Evolutionary conservation across 2,329 filamentous ascomycete species (phyloP).

Genomic region (Aspergillus alliaceus): DNA sequence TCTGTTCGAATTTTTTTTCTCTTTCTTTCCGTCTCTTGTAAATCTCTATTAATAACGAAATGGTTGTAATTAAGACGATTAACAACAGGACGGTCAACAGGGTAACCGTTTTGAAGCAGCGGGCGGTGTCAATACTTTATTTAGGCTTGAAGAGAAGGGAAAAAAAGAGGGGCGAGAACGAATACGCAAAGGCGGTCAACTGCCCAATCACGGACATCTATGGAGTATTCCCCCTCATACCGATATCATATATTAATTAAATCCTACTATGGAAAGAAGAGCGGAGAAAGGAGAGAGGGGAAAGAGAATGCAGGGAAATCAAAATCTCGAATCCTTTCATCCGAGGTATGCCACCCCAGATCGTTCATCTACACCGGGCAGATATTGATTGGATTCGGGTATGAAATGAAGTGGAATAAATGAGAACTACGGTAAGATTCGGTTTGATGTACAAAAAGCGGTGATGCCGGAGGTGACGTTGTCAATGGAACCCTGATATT

Average conservation of each 20-base stretch:
- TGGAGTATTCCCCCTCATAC: too few relatives aligned
- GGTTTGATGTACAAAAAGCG: not conserved
- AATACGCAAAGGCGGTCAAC: not conserved
- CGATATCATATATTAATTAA: not conserved
- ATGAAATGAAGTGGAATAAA: too few relatives aligned
- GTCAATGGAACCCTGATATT: not conserved
- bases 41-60: not conserved
- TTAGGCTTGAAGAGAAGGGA: too few relatives aligned
- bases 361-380: not conserved
- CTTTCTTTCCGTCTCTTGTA: not conserved
- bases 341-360: not conserved
- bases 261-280: not conserved
- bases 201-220: not conserved
- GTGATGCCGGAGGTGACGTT: not conserved
- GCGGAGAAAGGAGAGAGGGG: not conserved
- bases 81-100: slow-evolving; percentile 1
- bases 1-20: not conserved
- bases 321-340: not conserved
- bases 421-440: not conserved
- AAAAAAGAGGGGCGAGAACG: not conserved
- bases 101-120: not conserved
- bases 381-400: not conserved
- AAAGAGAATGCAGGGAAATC: not conserved
- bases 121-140: not conserved
- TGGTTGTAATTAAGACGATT: not conserved